phyloP scores from a whole-genome alignment of 495 filamentous ascomycete genomes.

The Penicillium soppii region DNA sequence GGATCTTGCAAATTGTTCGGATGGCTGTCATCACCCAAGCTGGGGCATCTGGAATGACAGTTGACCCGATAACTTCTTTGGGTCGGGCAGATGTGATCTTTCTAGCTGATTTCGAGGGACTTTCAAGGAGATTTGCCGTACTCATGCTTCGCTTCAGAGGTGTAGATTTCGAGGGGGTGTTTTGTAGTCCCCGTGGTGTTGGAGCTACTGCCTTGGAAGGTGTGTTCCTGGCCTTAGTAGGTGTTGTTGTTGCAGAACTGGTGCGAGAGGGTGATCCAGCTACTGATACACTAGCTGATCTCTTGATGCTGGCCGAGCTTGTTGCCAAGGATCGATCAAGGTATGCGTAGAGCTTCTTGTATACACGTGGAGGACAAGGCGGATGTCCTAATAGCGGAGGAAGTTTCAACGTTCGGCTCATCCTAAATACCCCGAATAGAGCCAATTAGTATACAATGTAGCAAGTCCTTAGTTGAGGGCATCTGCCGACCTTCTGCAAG shows the following conservation, averaged over 20 bases:
- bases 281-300: constrained; percentile 27
- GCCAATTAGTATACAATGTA: constrained; percentile 10
- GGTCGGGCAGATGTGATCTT: constrained; percentile 13
- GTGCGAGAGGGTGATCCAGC: constrained; percentile 30
- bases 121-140: constrained; percentile 15
- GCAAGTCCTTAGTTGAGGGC: no score
- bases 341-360: constrained; percentile 80
- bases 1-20: constrained; percentile 62
- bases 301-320: constrained; percentile 31
- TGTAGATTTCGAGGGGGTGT: constrained; percentile 43
- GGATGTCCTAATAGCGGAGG: constrained; percentile 77
- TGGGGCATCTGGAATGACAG: constrained; percentile 51
- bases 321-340: constrained; percentile 69
- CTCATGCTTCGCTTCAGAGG: constrained; percentile 38
- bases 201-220: constrained; percentile 32
- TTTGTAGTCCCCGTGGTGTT: constrained; percentile 35
- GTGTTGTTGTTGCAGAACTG: constrained; percentile 32
- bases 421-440: constrained; percentile 39
- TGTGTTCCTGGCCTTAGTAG: constrained; percentile 29
- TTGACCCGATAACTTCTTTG: constrained; percentile 25
- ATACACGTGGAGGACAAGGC: constrained; percentile 78
- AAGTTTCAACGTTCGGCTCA: constrained; percentile 81
- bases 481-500: constrained; percentile 70
- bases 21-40: constrained; percentile 67
- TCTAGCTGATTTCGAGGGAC: constrained; percentile 24